Base-by-base conservation (phyloP, 352 stramenopile genomes). In the Phytopythium delawarense region DNA sequence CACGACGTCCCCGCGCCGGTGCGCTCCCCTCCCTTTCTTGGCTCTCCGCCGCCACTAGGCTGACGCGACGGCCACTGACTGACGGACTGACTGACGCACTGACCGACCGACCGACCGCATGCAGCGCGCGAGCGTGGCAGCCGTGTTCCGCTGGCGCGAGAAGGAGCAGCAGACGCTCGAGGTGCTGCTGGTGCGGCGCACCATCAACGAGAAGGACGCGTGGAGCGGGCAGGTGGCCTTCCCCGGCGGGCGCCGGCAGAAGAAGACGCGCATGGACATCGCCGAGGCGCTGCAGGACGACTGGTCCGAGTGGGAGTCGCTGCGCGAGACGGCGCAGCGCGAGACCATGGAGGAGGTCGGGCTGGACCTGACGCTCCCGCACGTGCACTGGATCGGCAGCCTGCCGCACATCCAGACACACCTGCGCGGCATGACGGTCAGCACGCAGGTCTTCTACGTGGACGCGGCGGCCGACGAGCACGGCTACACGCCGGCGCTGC, bases 211-310 rank as follows among this genome's bases (percentile, higher is more conserved):
- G 44, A 72, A 76, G 37, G 87, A 95, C 65, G 75, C 76, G 39
- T 95, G 87, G 87, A 95, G 87, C 50, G 84, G 87, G 1, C 87
- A 95, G 52, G 69, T 95, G 18, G 87, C 87, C 20, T 93, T 95
- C 60, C 87, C 86, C 1, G 84, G 87, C 20, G 87, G 87, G 23
- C 80, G 74, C 9, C 74, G 81, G 7, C 78, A 92, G 70, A 84
- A 88, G 57, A 85, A 88, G 39, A 67, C 61, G 48, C 69, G 59
- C 21, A 76, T 72, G 72, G 64, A 76, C 46, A 30, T 76, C 20
- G 57, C 63, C 37, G 59, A 77, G 28, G 62, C 75, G 12, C 34
- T 72, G 13, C 67, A 53, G 3, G 63, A 72, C 18, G 76, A 78
- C 40, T 75, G 70, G 68, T 72, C 70, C 57, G 61, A 83, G 15